A percentile compares a stretch with the other conserved stretches of the same genome.
Evolutionary conservation across 179 eudicot genomes (phyloP).

Genomic region (Gypsophila paniculata): DNA sequence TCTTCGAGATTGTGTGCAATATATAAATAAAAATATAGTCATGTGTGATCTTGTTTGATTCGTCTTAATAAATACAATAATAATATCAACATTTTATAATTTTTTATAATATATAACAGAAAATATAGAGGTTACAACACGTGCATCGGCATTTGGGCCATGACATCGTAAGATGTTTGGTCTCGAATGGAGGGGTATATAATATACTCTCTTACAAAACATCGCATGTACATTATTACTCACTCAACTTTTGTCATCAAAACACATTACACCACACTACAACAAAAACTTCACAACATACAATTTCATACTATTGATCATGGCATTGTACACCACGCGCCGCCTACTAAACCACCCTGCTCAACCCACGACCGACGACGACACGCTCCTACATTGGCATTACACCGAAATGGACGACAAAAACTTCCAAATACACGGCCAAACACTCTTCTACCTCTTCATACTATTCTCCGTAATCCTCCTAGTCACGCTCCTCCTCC

Average conservation of each 20-base stretch:
- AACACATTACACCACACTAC: neutral
- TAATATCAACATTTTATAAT: too few relatives aligned
- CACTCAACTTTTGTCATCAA: neutral
- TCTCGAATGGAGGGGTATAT: too few relatives aligned
- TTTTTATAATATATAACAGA: too few relatives aligned
- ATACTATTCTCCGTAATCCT: constrained; percentile 48
- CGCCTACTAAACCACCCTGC: constrained; percentile 27
- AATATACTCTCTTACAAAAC: constrained; percentile 16
- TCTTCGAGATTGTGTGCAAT: too few relatives aligned
- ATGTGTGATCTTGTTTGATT: too few relatives aligned
- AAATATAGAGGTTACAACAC: too few relatives aligned
- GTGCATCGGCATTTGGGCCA: too few relatives aligned
- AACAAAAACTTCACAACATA: neutral
- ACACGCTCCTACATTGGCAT: constrained; percentile 49
- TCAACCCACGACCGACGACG: constrained; percentile 10
- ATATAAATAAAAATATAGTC: too few relatives aligned
- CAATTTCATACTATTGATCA: neutral
- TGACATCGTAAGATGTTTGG: too few relatives aligned
- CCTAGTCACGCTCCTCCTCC: constrained; percentile 35
- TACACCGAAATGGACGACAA: constrained; percentile 53
- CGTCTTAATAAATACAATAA: too few relatives aligned
- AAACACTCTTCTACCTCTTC: constrained; percentile 47
- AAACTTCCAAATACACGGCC: constrained; percentile 60
- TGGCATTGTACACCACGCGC: constrained; percentile 17
- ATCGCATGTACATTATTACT: constrained; percentile 1